Conservation (phyloP, 2,329 filamentous ascomycete genomes). For the Dactylellina leptospora region DNA sequence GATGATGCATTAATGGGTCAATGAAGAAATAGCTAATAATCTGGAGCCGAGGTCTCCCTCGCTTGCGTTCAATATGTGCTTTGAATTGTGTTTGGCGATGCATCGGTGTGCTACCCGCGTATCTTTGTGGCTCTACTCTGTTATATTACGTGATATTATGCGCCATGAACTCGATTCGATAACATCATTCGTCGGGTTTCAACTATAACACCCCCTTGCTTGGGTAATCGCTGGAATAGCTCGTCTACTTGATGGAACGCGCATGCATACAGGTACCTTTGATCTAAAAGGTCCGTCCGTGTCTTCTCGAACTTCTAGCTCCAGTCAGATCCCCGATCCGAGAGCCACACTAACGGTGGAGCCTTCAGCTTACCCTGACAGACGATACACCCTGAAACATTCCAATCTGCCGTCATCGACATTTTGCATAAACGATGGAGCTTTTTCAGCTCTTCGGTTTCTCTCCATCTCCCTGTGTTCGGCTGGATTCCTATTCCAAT, state of each 20-base stretch:
- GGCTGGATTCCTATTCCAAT: constrained; percentile 5
- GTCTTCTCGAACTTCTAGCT: constrained; percentile 21
- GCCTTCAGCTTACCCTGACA: neutral
- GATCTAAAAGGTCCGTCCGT: no score
- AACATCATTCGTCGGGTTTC: neutral
- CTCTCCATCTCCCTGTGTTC: no score
- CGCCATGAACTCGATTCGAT: no score
- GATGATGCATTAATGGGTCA: constrained; percentile 13
- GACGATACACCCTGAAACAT: constrained; percentile 19
- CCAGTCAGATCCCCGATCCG: neutral
- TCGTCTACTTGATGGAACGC: no score
- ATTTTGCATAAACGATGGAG: constrained; percentile 27
- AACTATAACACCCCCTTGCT: neutral
- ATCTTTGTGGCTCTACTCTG: no score
- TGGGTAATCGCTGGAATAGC: constrained; percentile 3
- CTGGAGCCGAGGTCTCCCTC: neutral
- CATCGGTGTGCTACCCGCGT: no score
- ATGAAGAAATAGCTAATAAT: constrained; percentile 10
- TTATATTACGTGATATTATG: neutral
- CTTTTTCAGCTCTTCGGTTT: constrained; percentile 11
- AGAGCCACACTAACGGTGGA: neutral
- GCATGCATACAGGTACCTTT: no score
- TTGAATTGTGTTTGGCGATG: no score
- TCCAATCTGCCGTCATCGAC: constrained; percentile 30
- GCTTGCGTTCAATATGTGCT: no score